A percentile compares a stretch with the other conserved stretches of the same genome.
phyloP scores from a whole-genome alignment of 2,329 filamentous ascomycete species.

The Claviceps humidiphila region DNA sequence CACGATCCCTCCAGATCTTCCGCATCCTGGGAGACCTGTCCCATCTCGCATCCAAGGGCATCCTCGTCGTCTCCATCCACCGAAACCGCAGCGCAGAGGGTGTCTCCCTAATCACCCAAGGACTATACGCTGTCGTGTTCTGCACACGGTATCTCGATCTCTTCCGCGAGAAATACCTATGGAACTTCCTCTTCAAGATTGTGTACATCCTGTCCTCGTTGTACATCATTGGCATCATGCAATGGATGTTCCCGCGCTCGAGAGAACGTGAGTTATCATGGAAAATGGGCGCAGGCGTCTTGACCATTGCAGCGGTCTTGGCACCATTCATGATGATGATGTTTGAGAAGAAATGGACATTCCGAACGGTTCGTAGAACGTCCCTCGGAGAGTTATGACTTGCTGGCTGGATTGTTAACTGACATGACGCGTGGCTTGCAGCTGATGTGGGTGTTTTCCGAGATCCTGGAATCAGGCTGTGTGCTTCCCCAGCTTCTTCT shows the following conservation, averaged over 20 bases:
- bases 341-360: constrained; percentile 40
- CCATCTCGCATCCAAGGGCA: constrained; percentile 76
- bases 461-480: constrained; percentile 83
- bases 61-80: constrained; percentile 84
- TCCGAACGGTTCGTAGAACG: constrained; percentile 30
- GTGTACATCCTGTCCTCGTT: constrained; percentile 76
- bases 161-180: constrained; percentile 43
- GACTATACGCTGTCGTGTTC: constrained; percentile 79
- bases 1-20: constrained; percentile 36
- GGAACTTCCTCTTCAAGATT: constrained; percentile 76
- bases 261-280: constrained; percentile 84
- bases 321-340: constrained; percentile 63
- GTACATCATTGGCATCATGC: constrained; percentile 82
- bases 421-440: constrained; percentile 23
- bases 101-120: constrained; percentile 82
- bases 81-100: constrained; percentile 79
- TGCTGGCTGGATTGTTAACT: neutral
- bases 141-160: constrained; percentile 76
- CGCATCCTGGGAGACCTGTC: constrained; percentile 73
- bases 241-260: constrained; percentile 73
- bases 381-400: neutral
- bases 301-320: constrained; percentile 50
- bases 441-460: constrained; percentile 78
- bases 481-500: constrained; percentile 84
- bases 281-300: constrained; percentile 66